Conservation (phyloP, 2,329 filamentous ascomycete species). For the Colletotrichum acutatum region DNA sequence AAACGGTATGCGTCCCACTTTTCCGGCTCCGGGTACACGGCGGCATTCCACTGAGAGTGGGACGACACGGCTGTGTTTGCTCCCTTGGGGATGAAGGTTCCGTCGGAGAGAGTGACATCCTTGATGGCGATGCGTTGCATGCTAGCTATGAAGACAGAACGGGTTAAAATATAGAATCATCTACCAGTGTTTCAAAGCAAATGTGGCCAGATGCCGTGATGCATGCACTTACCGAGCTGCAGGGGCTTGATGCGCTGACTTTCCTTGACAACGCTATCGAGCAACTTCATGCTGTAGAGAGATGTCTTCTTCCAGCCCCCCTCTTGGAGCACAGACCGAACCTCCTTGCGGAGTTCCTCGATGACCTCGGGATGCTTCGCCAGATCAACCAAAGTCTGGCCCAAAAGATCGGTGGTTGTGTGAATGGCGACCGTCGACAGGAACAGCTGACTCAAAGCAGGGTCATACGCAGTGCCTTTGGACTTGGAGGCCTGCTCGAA, state of each 20-base stretch:
- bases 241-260: slow-evolving; percentile 41
- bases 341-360: slow-evolving; percentile 54
- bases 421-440: slow-evolving; percentile 72
- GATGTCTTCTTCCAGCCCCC: slow-evolving; percentile 49
- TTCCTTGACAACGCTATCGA: slow-evolving; percentile 57
- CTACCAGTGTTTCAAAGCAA: no score
- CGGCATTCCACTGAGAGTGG: background rate
- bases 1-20: slow-evolving; percentile 20
- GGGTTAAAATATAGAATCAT: background rate
- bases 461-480: slow-evolving; percentile 71
- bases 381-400: slow-evolving; percentile 52
- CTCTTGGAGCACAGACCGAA: slow-evolving; percentile 45
- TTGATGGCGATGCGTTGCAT: slow-evolving; percentile 13
- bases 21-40: slow-evolving; percentile 14
- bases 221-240: slow-evolving; percentile 7
- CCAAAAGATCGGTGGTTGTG: slow-evolving; percentile 50
- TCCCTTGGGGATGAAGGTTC: slow-evolving; percentile 30
- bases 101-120: slow-evolving; percentile 22
- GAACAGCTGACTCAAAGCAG: slow-evolving; percentile 76
- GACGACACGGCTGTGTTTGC: slow-evolving; percentile 1
- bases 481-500: slow-evolving; percentile 48
- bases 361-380: slow-evolving; percentile 51
- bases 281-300: slow-evolving; percentile 50
- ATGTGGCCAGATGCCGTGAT: background rate
- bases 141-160: background rate